These are phyloP conservation scores for Solanum etuberosum DNA, from an alignment of 257 asterid genomes.

Conservation along the genomic window DNA sequence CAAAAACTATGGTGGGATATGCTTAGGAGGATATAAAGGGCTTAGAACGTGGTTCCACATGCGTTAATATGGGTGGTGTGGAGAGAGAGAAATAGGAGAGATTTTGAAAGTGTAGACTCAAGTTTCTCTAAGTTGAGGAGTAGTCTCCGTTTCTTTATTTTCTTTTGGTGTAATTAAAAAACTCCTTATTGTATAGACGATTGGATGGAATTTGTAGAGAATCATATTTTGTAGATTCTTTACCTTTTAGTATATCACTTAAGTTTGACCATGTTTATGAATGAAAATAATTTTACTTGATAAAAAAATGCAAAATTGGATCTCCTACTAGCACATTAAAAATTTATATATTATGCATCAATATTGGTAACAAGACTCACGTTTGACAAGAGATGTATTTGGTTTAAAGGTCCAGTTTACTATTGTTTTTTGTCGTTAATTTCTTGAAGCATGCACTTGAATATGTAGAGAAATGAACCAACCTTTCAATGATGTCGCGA, in stretches of 20 bases:
- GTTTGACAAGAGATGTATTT: not conserved
- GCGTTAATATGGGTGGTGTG: not conserved
- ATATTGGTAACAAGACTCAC: not conserved
- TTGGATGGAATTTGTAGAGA: not conserved
- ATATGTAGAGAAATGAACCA: not conserved
- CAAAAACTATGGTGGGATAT: no score
- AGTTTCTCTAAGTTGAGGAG: not conserved
- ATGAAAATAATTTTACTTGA: not conserved
- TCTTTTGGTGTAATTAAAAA: not conserved
- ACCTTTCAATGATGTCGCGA: conserved; percentile 7
- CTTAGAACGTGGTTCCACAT: not conserved
- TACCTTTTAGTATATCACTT: not conserved
- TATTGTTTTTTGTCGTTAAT: not conserved
- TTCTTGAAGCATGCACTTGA: not conserved
- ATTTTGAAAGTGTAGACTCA: not conserved
- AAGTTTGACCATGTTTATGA: not conserved
- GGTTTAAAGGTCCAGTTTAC: not conserved
- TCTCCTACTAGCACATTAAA: not conserved
- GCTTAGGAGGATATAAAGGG: not conserved
- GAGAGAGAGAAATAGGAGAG: not conserved
- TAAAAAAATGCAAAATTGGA: not conserved
- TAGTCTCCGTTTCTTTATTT: not conserved
- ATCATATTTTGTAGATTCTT: not conserved
- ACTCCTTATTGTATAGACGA: not conserved
- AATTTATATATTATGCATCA: not conserved